These are phyloP conservation scores for Graphilbum sp. DNA, from an alignment of 2,329 filamentous ascomycete genomes.

Conservation along the genomic window DNA sequence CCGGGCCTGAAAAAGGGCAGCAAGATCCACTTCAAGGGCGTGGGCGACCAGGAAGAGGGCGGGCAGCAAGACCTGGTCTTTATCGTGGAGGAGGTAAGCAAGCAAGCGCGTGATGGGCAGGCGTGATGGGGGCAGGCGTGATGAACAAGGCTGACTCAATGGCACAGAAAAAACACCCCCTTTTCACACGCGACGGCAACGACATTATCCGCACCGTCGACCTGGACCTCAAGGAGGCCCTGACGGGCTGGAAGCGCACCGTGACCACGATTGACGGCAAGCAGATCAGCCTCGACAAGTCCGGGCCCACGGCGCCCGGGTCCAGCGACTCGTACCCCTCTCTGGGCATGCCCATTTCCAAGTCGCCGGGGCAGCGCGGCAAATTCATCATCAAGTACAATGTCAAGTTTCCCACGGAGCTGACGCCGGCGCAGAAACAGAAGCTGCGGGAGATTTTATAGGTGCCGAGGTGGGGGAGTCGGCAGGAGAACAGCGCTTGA, in stretches of 20 bases:
- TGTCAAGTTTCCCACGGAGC: constrained; percentile 71
- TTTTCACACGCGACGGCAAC: constrained; percentile 77
- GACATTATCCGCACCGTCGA: constrained; percentile 67
- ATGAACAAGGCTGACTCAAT: too few relatives aligned
- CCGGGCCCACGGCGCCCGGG: constrained; percentile 72
- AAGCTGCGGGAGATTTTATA: constrained; percentile 64
- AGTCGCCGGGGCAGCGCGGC: constrained; percentile 69
- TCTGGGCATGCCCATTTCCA: constrained; percentile 88
- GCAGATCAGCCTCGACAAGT: constrained; percentile 62
- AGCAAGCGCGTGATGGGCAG: too few relatives aligned
- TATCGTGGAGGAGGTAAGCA: constrained; percentile 75
- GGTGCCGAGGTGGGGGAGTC: too few relatives aligned
- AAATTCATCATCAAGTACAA: constrained; percentile 83
- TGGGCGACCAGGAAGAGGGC: constrained; percentile 95
- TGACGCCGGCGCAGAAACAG: constrained; percentile 66
- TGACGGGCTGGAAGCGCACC: constrained; percentile 88
- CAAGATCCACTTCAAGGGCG: constrained; percentile 95
- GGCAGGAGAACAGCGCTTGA: too few relatives aligned
- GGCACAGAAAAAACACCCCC: constrained; percentile 73
- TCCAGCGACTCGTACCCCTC: constrained; percentile 67
- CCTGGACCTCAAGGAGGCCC: constrained; percentile 77
- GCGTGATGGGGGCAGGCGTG: too few relatives aligned
- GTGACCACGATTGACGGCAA: constrained; percentile 87
- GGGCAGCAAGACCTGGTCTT: constrained; percentile 93
- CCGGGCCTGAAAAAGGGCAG: constrained; percentile 88